Evolutionary conservation across 1,284 basidiomycete genomes (phyloP), one percentile per base, ranked within the genome.

Genomic region (Clitocybe nebularis): DNA sequence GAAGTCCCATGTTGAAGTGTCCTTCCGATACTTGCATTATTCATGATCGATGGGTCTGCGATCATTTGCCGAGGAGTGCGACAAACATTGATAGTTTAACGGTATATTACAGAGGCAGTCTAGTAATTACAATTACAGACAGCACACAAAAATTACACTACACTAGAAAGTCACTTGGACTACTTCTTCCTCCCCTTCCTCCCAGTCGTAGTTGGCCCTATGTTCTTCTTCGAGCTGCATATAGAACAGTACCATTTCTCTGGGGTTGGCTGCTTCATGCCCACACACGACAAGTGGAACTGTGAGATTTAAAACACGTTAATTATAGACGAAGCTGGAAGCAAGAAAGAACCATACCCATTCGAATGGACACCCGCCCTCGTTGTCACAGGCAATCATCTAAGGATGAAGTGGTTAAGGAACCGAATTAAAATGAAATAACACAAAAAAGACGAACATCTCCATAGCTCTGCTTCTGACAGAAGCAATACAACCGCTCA

Each of bases 381-480:
- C 68, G 46, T 72, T 71, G 47, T 73, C 71, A 43, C 71, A 73
- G 1, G 69, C 71, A 51, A 73, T 72, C 71, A 73, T 73, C 71
- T 72, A 44, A 9, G 38, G n/a, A 3, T 7, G 19, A 24, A 5
- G 41, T 45, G 1, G 29, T 37, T 21, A 43, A 23, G 23, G 22
- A 32, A 14, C 10, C 10, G 7, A 17, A 19, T 32, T 16, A 3
- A 39, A n/a, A 14, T 32, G 13, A 9, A 11, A 23, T 24, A 30
- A 36, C 19, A 19, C 42, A 28, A 41, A 16, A 37, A 25, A 21
- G 1, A 53, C 64, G 40, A 38, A 73, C 70, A 46, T 73, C 71
- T 32, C 72, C 72, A 45, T 69, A 73, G 46, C 72, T 74, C 46
- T 64, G 66, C 48, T 68, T 71, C 51, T 69, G 69, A 43, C 72